These are phyloP conservation scores for Xylaria hypoxylon DNA, from an alignment of 2,329 filamentous ascomycete species.

Conservation along the genomic window DNA sequence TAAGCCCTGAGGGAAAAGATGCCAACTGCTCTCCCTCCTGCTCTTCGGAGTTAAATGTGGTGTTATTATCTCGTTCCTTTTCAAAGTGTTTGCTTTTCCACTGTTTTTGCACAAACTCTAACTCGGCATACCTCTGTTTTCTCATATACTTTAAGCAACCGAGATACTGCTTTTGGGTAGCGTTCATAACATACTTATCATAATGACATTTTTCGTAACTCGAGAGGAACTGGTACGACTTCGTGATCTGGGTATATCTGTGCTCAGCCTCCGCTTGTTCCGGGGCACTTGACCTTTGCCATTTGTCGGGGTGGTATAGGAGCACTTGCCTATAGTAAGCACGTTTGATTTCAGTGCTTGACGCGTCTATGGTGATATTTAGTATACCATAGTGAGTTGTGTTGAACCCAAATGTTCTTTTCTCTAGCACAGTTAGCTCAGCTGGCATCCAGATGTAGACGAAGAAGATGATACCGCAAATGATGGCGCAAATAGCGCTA, in stretches of 20 bases:
- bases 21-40: background rate
- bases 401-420: background rate
- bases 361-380: background rate
- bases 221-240: background rate
- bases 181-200: background rate
- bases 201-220: constrained; percentile 4
- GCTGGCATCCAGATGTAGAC: background rate
- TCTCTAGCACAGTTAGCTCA: background rate
- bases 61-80: background rate
- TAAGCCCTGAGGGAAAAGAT: background rate
- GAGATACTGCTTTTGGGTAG: background rate
- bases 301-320: constrained; percentile 19
- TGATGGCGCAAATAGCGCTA: background rate
- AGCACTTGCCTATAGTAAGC: background rate
- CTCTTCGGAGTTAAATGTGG: background rate
- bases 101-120: background rate
- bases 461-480: background rate
- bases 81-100: background rate
- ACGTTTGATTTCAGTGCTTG: constrained; percentile 3
- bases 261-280: background rate
- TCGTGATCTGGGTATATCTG: background rate
- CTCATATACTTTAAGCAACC: background rate
- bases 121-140: too few relatives aligned
- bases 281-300: background rate
- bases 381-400: constrained; percentile 11